Conservation (phyloP, 1,284 basidiomycete species). For the Agaricales sp. region DNA sequence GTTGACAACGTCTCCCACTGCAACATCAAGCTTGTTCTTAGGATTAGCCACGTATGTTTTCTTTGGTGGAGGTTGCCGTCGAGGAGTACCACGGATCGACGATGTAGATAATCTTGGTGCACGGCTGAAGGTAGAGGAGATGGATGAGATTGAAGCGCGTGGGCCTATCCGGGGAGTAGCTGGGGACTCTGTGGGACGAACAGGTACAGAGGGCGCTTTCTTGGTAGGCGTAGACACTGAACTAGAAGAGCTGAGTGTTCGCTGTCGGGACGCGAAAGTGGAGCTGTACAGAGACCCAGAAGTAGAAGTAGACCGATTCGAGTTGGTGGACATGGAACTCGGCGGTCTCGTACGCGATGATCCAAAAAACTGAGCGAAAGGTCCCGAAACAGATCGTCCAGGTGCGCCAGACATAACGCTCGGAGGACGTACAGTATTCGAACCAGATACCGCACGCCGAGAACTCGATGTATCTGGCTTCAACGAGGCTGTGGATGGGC, state of each 20-base stretch:
- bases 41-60: conserved; percentile 79
- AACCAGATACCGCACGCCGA: conserved; percentile 39
- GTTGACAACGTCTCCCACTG: conserved; percentile 87
- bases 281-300: conserved; percentile 42
- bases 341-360: conserved; percentile 13
- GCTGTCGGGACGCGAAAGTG: conserved; percentile 73
- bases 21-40: conserved; percentile 84
- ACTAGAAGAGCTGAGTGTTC: conserved; percentile 52
- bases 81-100: conserved; percentile 21
- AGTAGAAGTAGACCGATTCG: conserved; percentile 13
- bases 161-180: conserved; percentile 11
- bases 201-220: conserved; percentile 4
- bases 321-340: conserved; percentile 20
- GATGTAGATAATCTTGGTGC: conserved; percentile 34
- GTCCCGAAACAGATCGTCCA: conserved; percentile 45
- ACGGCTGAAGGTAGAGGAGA: conserved; percentile 20
- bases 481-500: conserved; percentile 28
- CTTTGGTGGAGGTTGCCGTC: conserved; percentile 23
- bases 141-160: conserved; percentile 32
- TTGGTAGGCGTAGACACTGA: conserved; percentile 8
- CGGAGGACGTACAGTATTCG: conserved; percentile 28
- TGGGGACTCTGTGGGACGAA: conserved; percentile 32
- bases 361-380: conserved; percentile 17
- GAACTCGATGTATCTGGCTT: conserved; percentile 16
- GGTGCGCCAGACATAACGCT: conserved; percentile 38